Evolutionary conservation across 306 rosid species (phyloP).

Genomic region (Prunus mongolica): DNA sequence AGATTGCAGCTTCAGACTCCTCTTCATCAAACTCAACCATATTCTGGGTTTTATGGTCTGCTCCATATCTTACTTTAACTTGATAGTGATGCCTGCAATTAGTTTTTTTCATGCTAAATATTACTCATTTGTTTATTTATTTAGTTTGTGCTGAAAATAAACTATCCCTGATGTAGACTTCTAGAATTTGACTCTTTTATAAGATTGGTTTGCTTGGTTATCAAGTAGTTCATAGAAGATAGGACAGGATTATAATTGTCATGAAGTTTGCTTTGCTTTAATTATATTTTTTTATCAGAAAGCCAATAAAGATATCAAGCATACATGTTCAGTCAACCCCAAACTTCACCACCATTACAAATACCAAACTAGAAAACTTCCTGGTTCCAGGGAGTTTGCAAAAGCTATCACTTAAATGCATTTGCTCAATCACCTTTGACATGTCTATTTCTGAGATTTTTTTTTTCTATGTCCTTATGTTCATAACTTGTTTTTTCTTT

Average conservation of each 20-base stretch:
- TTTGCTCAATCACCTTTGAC: background rate
- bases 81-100: slow-evolving; percentile 30
- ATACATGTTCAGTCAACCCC: too few species aligned
- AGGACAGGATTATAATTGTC: background rate
- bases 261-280: background rate
- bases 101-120: background rate
- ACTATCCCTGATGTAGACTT: background rate
- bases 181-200: background rate
- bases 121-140: background rate
- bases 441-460: background rate
- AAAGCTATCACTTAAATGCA: background rate
- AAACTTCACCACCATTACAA: too few species aligned
- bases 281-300: background rate
- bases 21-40: slow-evolving; percentile 80
- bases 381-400: background rate
- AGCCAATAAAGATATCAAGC: background rate
- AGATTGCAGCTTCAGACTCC: slow-evolving; percentile 98
- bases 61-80: slow-evolving; percentile 41
- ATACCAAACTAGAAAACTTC: background rate
- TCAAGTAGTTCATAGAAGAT: background rate
- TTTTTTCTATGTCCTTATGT: background rate
- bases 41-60: slow-evolving; percentile 88
- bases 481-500: background rate
- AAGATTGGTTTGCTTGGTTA: background rate
- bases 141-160: slow-evolving; percentile 3